These are phyloP conservation scores for Aegilops speltoides DNA, from an alignment of 176 grass and related monocot species.

Conservation along the genomic window DNA sequence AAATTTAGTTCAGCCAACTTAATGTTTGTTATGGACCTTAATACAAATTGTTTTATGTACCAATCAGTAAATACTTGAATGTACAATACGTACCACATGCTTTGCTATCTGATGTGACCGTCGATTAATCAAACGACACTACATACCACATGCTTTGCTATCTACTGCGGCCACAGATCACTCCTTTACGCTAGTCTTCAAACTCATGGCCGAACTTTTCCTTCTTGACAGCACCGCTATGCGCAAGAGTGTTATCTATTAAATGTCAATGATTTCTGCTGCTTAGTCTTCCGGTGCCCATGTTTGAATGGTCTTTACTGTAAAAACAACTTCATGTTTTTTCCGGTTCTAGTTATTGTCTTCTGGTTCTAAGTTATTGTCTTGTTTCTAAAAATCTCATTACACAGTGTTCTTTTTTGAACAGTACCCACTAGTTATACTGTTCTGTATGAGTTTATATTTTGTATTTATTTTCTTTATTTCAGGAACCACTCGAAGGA, in stretches of 20 bases:
- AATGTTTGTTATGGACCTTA: neutral
- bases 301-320: neutral
- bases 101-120: neutral
- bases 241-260: neutral
- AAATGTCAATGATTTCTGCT: neutral
- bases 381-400: neutral
- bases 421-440: neutral
- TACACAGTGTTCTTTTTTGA: neutral
- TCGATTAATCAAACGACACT: neutral
- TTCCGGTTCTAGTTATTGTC: neutral
- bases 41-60: neutral
- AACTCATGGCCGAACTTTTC: neutral
- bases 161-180: neutral
- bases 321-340: neutral
- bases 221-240: neutral
- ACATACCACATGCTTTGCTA: constrained; percentile 12
- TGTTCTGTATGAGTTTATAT: neutral
- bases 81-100: neutral
- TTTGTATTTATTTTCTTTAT: constrained; percentile 13
- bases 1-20: neutral
- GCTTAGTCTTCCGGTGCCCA: neutral
- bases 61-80: neutral
- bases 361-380: neutral
- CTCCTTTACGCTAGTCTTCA: neutral
- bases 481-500: constrained; percentile 87